Conservation (phyloP, 306 rosid species). For the Glycyrrhiza uralensis region DNA sequence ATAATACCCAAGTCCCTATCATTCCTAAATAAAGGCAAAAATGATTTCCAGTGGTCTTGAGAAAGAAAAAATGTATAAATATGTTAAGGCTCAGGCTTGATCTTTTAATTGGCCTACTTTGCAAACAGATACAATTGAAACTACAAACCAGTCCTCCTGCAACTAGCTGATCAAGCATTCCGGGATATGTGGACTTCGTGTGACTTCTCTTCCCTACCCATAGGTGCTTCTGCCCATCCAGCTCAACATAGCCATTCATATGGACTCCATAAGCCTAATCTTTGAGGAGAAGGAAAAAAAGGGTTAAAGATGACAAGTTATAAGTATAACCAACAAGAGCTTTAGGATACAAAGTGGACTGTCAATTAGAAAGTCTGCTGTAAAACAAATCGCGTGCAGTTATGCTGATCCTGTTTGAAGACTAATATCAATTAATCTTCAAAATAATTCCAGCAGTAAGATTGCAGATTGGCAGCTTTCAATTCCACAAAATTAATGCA, state of each 20-base stretch:
- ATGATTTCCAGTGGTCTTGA: too few relatives aligned
- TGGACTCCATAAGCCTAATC: conserved; percentile 81
- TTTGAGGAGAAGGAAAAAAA: conserved; percentile 25
- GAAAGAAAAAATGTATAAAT: neutral
- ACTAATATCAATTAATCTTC: conserved; percentile 12
- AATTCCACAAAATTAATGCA: neutral
- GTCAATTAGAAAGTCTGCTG: neutral
- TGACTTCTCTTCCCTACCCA: conserved; percentile 92
- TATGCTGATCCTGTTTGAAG: conserved; percentile 3
- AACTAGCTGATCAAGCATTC: conserved; percentile 90
- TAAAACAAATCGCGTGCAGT: neutral
- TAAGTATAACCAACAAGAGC: conserved; percentile 15
- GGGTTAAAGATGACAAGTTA: conserved; percentile 5
- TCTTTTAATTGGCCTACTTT: neutral
- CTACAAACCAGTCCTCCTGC: conserved; percentile 96
- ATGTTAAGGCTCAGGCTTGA: neutral
- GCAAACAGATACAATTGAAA: neutral
- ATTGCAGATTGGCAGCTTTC: neutral
- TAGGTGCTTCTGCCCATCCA: conserved; percentile 59
- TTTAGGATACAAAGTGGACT: neutral
- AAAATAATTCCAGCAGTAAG: conserved; percentile 16
- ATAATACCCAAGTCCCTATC: too few relatives aligned
- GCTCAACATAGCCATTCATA: conserved; percentile 81
- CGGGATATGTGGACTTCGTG: conserved; percentile 68
- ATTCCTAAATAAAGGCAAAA: conserved; percentile 15